Base-by-base conservation (phyloP, 305 asterid genomes). In the Fraxinus albicans region DNA sequence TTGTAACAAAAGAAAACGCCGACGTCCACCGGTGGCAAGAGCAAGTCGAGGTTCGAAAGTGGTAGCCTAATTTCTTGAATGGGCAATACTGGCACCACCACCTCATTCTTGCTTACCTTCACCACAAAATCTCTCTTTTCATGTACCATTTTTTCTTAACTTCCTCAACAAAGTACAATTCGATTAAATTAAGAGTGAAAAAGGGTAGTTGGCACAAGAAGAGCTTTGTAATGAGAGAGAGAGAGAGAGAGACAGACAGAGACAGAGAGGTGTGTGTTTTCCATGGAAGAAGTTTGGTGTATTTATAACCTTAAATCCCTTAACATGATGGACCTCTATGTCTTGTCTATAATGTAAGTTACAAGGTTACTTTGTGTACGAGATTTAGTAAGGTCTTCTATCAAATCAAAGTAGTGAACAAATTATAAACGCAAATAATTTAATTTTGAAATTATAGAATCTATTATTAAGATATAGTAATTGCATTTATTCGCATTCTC, bases 41-140 rank as follows among this genome's bases (percentile, higher is more conserved):
- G 91, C 77, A 91, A 74, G 91, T 91, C 94, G 50, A 91, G 93
- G 86, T 91, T 91, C 44, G 94, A 89, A 8, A 88, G 89, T 80
- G 91, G 90, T 58, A 91, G 65, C 92, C 90, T 83, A 78, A 89
- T 91, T 4, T 91, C 90, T 47, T 91, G 91, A 80, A 89, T 34
- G 0, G 92, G 92, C 82, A 88, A 73, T 65, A 81, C 87, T 73
- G 93, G 91, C 42, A 84, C 88, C 17, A 90, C 88, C 36, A 82
- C 84, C 86, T 90, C 94, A 0, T 69, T 83, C 19, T 83, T 84
- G 58, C 4, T n/a, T 80, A 91, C 81, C 42, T 42, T 84, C 40
- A 90, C 94, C 87, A 70, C 84, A 9, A 89, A 85, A 6, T 72
- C 40, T 79, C 83, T 74, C 29, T 81, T 73, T 60, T 77, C 10